These are phyloP conservation scores for Cladosporium velox DNA, from an alignment of 2,329 filamentous ascomycete species.

Conservation along the genomic window DNA sequence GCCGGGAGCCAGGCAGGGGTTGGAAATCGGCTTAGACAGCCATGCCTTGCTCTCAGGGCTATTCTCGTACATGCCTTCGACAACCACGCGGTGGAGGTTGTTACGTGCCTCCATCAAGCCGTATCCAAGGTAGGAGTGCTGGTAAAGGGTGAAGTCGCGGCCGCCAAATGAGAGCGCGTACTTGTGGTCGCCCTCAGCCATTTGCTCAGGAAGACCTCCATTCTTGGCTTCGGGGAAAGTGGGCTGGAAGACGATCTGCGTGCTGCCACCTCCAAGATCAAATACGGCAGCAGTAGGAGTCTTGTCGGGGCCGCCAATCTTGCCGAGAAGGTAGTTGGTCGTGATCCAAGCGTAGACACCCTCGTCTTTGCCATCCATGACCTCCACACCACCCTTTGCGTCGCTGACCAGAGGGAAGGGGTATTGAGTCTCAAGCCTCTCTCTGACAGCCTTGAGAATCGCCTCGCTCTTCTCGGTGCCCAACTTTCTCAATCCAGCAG, in stretches of 20 bases:
- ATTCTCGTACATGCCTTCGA: conserved; percentile 69
- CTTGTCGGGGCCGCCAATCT: conserved; percentile 91
- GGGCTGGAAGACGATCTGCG: conserved; percentile 97
- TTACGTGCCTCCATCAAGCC: conserved; percentile 94
- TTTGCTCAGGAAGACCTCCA: conserved; percentile 81
- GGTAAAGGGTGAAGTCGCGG: conserved; percentile 88
- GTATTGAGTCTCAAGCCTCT: conserved; percentile 81
- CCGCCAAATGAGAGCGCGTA: conserved; percentile 90
- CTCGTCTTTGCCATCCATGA: conserved; percentile 97
- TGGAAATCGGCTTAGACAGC: conserved; percentile 69
- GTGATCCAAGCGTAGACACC: conserved; percentile 99
- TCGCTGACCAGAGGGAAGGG: conserved; percentile 91
- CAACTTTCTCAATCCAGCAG: conserved; percentile 86
- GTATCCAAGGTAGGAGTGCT: conserved; percentile 96
- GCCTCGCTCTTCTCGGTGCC: conserved; percentile 77
- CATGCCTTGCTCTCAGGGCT: conserved; percentile 62
- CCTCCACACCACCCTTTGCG: conserved; percentile 83
- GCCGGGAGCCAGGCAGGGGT: conserved; percentile 84
- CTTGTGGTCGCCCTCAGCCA: conserved; percentile 92
- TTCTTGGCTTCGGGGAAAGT: conserved; percentile 74
- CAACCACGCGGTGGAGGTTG: conserved; percentile 73
- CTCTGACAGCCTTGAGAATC: conserved; percentile 82
- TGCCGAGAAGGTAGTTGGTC: conserved; percentile 95
- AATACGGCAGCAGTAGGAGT: conserved; percentile 91
- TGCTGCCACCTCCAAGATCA: conserved; percentile 93